These are phyloP conservation scores for Fallopia convolvulus DNA, from an alignment of 148 eudicot species.

Conservation along the genomic window DNA sequence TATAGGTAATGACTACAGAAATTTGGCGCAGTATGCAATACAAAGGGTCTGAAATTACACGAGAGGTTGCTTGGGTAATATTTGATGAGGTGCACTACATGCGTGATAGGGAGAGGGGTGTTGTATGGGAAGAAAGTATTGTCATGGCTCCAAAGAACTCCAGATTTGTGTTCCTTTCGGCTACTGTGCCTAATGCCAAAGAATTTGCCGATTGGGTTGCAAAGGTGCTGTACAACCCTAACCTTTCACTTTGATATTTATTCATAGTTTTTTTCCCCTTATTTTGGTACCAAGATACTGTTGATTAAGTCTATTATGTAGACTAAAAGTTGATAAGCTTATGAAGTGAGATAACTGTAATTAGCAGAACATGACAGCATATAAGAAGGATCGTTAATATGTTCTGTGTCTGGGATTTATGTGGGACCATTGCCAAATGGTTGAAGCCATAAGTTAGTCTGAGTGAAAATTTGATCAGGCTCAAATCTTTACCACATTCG, in stretches of 20 bases:
- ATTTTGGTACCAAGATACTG: neutral
- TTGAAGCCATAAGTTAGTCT: neutral
- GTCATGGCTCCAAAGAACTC: conserved; percentile 99
- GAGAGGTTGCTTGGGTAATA: conserved; percentile 97
- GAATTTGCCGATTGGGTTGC: conserved; percentile 99
- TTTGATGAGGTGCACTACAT: conserved; percentile 99
- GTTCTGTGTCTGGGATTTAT: neutral
- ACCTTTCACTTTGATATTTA: neutral
- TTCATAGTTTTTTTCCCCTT: neutral
- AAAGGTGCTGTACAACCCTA: conserved; percentile 42
- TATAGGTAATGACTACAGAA: conserved; percentile 98
- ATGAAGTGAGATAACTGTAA: neutral
- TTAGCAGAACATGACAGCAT: neutral
- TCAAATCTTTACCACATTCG: neutral
- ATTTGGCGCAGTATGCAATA: conserved; percentile 99
- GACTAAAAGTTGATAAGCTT: neutral
- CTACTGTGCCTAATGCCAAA: conserved; percentile 98
- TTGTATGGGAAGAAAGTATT: conserved; percentile 99
- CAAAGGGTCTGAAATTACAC: conserved; percentile 84
- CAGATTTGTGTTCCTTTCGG: conserved; percentile 91
- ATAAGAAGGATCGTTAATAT: neutral
- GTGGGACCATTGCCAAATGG: neutral
- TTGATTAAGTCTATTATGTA: neutral
- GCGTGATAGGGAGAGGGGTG: conserved; percentile 99
- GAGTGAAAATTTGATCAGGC: neutral